phyloP scores from a whole-genome alignment of 164 flowering plant species.

The Berberis vulgaris region DNA sequence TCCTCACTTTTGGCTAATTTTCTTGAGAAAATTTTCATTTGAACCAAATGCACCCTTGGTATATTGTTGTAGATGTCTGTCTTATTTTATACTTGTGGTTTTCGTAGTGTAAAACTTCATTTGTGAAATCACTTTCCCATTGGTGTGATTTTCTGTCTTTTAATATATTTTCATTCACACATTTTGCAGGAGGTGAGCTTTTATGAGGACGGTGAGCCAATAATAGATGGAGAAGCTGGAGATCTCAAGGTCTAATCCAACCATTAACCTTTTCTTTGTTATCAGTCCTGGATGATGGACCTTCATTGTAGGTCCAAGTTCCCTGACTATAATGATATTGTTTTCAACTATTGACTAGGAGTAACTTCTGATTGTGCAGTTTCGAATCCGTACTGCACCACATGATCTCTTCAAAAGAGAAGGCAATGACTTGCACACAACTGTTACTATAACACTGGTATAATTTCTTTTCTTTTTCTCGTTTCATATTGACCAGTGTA shows the following conservation, averaged over 20 bases:
- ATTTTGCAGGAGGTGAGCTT: background rate
- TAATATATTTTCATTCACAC: too few relatives aligned
- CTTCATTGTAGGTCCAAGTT: background rate
- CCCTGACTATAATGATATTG: background rate
- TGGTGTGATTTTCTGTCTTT: too few relatives aligned
- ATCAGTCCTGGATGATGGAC: constrained; percentile 56
- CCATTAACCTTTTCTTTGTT: too few relatives aligned
- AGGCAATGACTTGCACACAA: constrained; percentile 84
- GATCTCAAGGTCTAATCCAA: too few relatives aligned
- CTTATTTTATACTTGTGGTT: too few relatives aligned
- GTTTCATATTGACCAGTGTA: too few relatives aligned
- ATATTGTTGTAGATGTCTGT: background rate
- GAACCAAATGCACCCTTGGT: background rate
- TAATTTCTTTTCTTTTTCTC: background rate
- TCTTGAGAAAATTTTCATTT: background rate
- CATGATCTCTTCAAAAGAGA: constrained; percentile 89
- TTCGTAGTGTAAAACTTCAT: too few relatives aligned
- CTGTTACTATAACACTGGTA: constrained; percentile 91
- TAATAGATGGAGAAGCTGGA: too few relatives aligned
- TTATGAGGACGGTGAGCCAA: too few relatives aligned
- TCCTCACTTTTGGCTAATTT: background rate
- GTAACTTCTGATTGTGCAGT: constrained; percentile 31
- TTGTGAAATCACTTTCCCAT: too few relatives aligned
- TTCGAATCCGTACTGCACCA: constrained; percentile 82
- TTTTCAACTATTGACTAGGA: background rate